phyloP scores from a whole-genome alignment of 2,329 filamentous ascomycete species.

The Bertia moriformis region DNA sequence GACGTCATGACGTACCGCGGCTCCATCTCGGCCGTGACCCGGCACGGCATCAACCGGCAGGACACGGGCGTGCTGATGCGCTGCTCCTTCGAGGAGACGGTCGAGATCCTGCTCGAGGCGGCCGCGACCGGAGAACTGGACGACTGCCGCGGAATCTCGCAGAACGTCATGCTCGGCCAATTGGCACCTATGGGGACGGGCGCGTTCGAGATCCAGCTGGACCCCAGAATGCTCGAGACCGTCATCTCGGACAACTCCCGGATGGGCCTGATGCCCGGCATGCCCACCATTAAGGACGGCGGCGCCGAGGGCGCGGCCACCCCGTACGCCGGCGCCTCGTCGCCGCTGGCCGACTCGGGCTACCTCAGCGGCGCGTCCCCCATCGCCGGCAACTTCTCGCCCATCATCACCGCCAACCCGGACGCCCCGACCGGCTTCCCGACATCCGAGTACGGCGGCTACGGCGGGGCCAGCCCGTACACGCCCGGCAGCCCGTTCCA shows the following conservation, averaged over 20 bases:
- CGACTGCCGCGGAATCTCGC: conserved; percentile 93
- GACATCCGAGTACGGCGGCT: conserved; percentile 38
- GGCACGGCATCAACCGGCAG: conserved; percentile 94
- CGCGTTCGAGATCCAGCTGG: conserved; percentile 84
- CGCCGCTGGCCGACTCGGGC: conserved; percentile 61
- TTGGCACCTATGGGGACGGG: conserved; percentile 94
- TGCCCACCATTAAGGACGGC: conserved; percentile 62
- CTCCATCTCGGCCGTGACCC: conserved; percentile 85
- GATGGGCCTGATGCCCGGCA: conserved; percentile 67
- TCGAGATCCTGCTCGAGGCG: conserved; percentile 92
- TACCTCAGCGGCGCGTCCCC: conserved; percentile 50
- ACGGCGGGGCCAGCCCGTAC: conserved; percentile 50
- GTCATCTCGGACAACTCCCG: conserved; percentile 85
- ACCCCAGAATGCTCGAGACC: conserved; percentile 89
- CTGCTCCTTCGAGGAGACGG: conserved; percentile 98
- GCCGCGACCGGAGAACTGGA: conserved; percentile 89
- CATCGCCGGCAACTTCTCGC: conserved; percentile 54
- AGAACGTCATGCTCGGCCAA: conserved; percentile 97
- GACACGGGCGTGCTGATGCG: conserved; percentile 98
- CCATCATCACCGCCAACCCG: conserved; percentile 62
- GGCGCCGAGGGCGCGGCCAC: conserved; percentile 75
- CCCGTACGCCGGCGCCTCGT: conserved; percentile 82
- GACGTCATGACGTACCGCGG: conserved; percentile 97
- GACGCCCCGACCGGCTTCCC: conserved; percentile 54
- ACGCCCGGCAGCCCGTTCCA: conserved; percentile 52